Evolutionary conservation across 768 basidiomycete species (phyloP).

Genomic region (Hirschioporus abietinus): DNA sequence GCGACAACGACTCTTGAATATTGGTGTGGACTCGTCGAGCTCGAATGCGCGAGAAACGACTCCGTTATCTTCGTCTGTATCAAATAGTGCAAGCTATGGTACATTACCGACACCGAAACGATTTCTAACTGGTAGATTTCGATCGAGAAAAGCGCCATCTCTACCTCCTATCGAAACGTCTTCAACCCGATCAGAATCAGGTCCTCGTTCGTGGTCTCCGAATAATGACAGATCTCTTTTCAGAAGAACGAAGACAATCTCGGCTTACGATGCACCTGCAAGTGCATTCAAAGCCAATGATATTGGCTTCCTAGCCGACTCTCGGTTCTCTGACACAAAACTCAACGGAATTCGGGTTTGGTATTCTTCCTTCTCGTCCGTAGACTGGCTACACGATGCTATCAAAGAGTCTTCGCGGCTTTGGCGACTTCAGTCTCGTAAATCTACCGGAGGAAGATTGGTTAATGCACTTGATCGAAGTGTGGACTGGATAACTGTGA

Average conservation of each 20-base stretch:
- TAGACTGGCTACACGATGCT: constrained; percentile 96
- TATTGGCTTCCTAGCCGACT: neutral
- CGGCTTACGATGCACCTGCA: neutral
- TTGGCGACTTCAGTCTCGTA: constrained; percentile 61
- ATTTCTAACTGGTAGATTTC: neutral
- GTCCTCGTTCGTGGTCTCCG: neutral
- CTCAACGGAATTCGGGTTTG: constrained; percentile 87
- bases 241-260: neutral
- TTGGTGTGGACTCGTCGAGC: neutral
- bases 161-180: neutral
- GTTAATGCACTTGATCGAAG: constrained; percentile 67
- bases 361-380: constrained; percentile 86
- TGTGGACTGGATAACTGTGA: constrained; percentile 86
- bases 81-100: neutral
- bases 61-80: neutral
- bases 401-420: constrained; percentile 90
- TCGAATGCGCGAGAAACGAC: neutral
- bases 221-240: neutral
- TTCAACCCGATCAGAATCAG: neutral
- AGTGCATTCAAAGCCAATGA: neutral
- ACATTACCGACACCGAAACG: neutral
- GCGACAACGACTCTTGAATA: neutral
- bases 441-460: constrained; percentile 62
- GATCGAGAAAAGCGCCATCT: neutral
- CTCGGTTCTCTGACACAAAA: constrained; percentile 44